Evolutionary conservation across 1,284 basidiomycete species (phyloP).

Genomic region (Sanghuangporus weigelae): DNA sequence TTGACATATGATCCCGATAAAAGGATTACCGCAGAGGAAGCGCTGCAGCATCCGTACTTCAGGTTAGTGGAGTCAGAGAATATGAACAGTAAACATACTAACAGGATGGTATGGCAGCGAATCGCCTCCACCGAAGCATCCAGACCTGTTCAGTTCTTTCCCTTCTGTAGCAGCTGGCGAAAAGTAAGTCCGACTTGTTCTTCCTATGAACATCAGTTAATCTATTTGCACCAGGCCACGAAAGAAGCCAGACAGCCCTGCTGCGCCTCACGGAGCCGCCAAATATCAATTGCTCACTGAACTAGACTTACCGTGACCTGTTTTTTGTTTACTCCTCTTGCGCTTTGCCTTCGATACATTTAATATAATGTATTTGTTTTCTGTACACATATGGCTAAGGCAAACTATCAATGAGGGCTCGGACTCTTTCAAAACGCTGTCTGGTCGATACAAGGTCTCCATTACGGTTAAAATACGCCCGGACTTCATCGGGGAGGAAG

Average conservation of each 20-base stretch:
- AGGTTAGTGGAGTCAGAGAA: constrained; percentile 44
- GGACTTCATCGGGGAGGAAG: constrained; percentile 11
- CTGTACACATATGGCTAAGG: not conserved
- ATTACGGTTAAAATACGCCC: constrained; percentile 4
- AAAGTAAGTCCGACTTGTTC: constrained; percentile 47
- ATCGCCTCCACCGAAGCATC: constrained; percentile 92
- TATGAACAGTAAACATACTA: not conserved
- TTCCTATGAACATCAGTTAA: not conserved
- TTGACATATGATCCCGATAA: constrained; percentile 86
- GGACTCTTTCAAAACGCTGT: constrained; percentile 12
- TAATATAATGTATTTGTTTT: not conserved
- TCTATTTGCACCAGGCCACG: constrained; percentile 42
- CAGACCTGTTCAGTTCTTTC: constrained; percentile 95
- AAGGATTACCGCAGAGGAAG: constrained; percentile 85
- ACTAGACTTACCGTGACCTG: constrained; percentile 5
- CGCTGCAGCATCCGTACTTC: constrained; percentile 89
- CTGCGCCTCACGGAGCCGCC: constrained; percentile 57
- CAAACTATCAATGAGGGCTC: constrained; percentile 10
- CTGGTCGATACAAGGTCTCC: constrained; percentile 11
- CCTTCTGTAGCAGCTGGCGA: constrained; percentile 97
- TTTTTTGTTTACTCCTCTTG: not conserved
- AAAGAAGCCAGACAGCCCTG: constrained; percentile 70
- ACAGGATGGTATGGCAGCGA: constrained; percentile 49
- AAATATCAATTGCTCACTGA: constrained; percentile 14
- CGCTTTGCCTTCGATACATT: not conserved